These are phyloP conservation scores for Talaromyces piceae DNA, from an alignment of 2,329 filamentous ascomycete genomes.

Conservation along the genomic window DNA sequence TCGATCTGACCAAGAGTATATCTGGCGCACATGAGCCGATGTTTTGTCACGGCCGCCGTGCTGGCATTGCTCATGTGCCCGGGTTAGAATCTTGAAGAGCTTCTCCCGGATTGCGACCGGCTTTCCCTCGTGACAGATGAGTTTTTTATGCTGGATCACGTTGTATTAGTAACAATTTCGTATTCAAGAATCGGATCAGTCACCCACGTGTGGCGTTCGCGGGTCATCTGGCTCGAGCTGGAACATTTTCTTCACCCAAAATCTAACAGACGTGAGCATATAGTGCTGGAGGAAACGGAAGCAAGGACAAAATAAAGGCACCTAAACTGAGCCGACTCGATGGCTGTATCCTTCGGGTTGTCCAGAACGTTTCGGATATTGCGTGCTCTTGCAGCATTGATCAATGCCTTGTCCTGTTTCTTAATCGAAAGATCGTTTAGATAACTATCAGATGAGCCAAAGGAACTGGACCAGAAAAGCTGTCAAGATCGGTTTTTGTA, in stretches of 20 bases:
- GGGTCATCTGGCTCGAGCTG: slow-evolving; percentile 36
- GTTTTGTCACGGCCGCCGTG: slow-evolving; percentile 48
- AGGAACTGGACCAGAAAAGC: not conserved
- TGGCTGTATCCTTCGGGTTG: slow-evolving; percentile 44
- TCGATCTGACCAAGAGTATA: slow-evolving; percentile 43
- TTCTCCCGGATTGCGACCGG: slow-evolving; percentile 48
- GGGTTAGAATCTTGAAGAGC: slow-evolving; percentile 44
- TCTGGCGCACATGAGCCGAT: slow-evolving; percentile 43
- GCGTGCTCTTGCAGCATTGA: slow-evolving; percentile 40
- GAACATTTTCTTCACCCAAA: slow-evolving; percentile 50
- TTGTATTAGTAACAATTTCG: not conserved
- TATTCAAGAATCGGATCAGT: not conserved
- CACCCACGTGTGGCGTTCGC: slow-evolving; percentile 12
- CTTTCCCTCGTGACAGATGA: slow-evolving; percentile 46
- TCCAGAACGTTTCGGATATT: slow-evolving; percentile 42
- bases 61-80: slow-evolving; percentile 44
- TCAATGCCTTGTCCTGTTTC: slow-evolving; percentile 47
- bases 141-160: slow-evolving; percentile 27
- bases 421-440: slow-evolving; percentile 44
- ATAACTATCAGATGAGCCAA: slow-evolving; percentile 29
- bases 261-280: slow-evolving; percentile 24
- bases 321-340: slow-evolving; percentile 46
- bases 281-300: not conserved
- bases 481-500: slow-evolving; percentile 15
- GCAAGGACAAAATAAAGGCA: slow-evolving; percentile 17